phyloP scores from a whole-genome alignment of 805 yeast genomes.

The Candida saitoana region DNA sequence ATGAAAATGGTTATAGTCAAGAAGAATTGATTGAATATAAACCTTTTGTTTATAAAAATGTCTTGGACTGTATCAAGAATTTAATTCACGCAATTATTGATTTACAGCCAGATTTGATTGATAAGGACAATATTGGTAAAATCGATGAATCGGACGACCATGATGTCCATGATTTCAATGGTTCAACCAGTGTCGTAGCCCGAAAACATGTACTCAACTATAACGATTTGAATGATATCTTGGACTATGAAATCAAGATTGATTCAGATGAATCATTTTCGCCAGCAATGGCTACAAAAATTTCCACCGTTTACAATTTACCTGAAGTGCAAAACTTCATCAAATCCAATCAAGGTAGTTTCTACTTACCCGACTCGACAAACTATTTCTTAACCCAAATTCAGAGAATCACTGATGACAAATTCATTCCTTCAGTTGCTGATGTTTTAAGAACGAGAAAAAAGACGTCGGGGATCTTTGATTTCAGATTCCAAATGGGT shows the following conservation, averaged over 20 bases:
- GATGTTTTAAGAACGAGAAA: conserved; percentile 86
- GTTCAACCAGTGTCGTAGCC: conserved; percentile 2
- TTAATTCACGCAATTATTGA: conserved; percentile 63
- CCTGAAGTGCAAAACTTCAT: conserved; percentile 57
- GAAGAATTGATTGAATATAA: conserved; percentile 71
- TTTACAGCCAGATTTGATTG: conserved; percentile 40
- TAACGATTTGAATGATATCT: conserved; percentile 41
- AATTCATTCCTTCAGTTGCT: conserved; percentile 67
- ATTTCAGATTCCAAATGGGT: conserved; percentile 75
- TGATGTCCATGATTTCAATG: conserved; percentile 3
- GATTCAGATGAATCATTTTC: conserved; percentile 54
- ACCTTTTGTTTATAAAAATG: conserved; percentile 74
- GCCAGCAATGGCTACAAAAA: conserved; percentile 43
- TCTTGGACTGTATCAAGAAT: conserved; percentile 71
- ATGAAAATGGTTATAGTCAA: conserved; percentile 65
- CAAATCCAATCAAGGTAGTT: conserved; percentile 58
- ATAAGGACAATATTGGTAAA: conserved; percentile 8
- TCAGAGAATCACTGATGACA: conserved; percentile 52
- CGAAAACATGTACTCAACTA: conserved; percentile 20
- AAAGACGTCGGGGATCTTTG: conserved; percentile 90
- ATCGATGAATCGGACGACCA: conserved; percentile 4
- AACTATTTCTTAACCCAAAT: conserved; percentile 68
- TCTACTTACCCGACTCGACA: conserved; percentile 84
- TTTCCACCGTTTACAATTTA: conserved; percentile 51
- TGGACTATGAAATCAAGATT: conserved; percentile 46